Percentiles rank a stretch among this genome's conserved stretches.
These are phyloP conservation scores for Cladosporium colombiae DNA, from an alignment of 2,329 filamentous ascomycete genomes.

Conservation along the genomic window DNA sequence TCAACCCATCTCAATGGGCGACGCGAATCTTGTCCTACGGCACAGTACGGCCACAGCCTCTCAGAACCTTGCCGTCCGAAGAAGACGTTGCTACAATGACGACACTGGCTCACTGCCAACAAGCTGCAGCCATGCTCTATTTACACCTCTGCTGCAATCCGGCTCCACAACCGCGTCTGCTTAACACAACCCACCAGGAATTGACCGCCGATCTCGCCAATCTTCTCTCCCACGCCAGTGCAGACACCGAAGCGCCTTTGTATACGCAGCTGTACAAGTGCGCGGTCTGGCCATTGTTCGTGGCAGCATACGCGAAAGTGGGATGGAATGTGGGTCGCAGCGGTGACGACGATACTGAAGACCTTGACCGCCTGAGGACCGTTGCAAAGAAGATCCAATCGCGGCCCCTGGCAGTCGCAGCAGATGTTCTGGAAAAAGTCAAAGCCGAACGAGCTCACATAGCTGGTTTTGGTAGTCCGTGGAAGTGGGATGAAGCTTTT, in stretches of 20 bases:
- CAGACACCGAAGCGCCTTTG: background rate
- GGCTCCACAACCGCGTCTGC: background rate
- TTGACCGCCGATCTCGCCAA: background rate
- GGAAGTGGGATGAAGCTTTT: background rate
- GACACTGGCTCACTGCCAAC: background rate
- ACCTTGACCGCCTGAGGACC: background rate
- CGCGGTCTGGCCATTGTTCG: background rate
- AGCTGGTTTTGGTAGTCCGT: background rate
- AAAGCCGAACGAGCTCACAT: background rate
- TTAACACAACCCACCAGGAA: background rate
- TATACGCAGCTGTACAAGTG: background rate
- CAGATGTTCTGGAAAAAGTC: background rate
- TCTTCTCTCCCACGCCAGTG: background rate
- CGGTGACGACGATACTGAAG: background rate
- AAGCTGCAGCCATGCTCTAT: background rate
- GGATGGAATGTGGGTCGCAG: background rate
- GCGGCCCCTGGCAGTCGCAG: background rate
- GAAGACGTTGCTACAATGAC: background rate
- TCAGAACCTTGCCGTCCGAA: background rate
- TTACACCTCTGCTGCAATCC: background rate
- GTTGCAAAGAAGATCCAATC: background rate
- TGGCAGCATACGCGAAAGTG: background rate
- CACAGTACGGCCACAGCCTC: background rate
- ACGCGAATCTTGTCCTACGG: background rate
- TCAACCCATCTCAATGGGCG: background rate